These are phyloP conservation scores for Westerdykella ornata DNA, from an alignment of 2,329 filamentous ascomycete species.

Conservation along the genomic window DNA sequence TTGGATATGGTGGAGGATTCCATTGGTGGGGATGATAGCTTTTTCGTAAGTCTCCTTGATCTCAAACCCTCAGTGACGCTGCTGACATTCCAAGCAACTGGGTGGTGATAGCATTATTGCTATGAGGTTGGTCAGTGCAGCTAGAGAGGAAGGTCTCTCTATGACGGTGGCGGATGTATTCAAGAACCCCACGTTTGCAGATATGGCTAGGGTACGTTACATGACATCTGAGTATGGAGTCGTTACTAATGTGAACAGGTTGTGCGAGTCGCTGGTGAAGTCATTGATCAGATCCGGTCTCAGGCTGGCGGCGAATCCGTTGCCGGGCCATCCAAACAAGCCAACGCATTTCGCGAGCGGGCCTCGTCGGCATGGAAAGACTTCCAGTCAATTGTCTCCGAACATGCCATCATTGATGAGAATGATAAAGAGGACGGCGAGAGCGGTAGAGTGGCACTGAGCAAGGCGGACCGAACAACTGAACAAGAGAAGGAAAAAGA, in stretches of 20 bases:
- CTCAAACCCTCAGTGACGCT: neutral
- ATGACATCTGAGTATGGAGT: neutral
- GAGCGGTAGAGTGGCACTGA: conserved; percentile 8
- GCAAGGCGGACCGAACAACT: conserved; percentile 2
- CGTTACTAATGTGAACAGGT: conserved; percentile 16
- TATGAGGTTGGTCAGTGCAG: conserved; percentile 30
- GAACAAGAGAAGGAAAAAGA: conserved; percentile 5
- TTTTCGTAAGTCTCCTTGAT: conserved; percentile 19
- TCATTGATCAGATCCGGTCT: conserved; percentile 32
- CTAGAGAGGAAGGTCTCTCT: conserved; percentile 27
- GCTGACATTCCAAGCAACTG: conserved; percentile 16
- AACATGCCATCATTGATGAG: conserved; percentile 15
- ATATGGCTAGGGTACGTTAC: conserved; percentile 26
- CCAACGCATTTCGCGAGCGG: conserved; percentile 12
- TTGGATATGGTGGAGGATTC: conserved; percentile 30
- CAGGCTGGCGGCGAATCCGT: conserved; percentile 19
- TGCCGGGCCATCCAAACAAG: conserved; percentile 13
- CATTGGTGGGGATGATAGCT: conserved; percentile 29
- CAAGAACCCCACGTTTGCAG: conserved; percentile 29
- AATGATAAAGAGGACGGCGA: conserved; percentile 9
- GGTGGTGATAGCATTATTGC: conserved; percentile 32
- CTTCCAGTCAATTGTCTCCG: conserved; percentile 27
- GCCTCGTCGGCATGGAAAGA: conserved; percentile 23
- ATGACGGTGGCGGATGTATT: conserved; percentile 34
- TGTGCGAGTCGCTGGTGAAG: conserved; percentile 29